Percentiles rank a stretch among this genome's conserved stretches.
phyloP scores from a whole-genome alignment of 75 land plant species.

The Adiantum capillusveneris region DNA sequence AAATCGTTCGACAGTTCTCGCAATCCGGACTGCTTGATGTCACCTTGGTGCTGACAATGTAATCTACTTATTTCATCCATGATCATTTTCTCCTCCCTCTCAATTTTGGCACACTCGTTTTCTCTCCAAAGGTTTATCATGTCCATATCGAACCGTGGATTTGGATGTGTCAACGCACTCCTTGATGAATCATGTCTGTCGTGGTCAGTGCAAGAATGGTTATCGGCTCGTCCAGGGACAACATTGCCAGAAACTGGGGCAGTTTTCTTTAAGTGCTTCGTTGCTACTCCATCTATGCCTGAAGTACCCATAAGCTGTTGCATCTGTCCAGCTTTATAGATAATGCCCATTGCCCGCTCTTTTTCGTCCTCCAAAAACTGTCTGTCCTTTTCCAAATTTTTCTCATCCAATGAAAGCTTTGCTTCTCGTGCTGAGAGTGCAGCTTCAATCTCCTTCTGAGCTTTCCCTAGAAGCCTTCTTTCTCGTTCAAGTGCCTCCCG shows the following conservation, averaged over 20 bases:
- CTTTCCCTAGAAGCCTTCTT: constrained; percentile 13
- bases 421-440: constrained; percentile 15
- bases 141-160: constrained; percentile 10
- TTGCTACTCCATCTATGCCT: constrained; percentile 3
- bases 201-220: too few species aligned
- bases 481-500: constrained; percentile 30
- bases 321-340: not conserved
- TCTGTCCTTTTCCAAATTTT: constrained; percentile 17
- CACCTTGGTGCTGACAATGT: not conserved
- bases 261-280: too few species aligned
- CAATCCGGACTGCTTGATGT: not conserved
- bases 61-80: constrained; percentile 7
- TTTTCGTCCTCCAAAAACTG: constrained; percentile 16
- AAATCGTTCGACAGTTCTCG: too few species aligned
- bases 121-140: constrained; percentile 9
- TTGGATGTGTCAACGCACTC: not conserved
- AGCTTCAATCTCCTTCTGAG: constrained; percentile 16
- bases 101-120: constrained; percentile 14
- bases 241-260: too few species aligned
- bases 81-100: constrained; percentile 18
- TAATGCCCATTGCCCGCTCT: constrained; percentile 9
- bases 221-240: too few species aligned
- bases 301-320: constrained; percentile 13
- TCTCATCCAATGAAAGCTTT: constrained; percentile 16
- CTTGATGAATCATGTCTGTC: too few species aligned